Conservation (phyloP, 106 monocot species). For the Alisma plantagoaquatica region DNA sequence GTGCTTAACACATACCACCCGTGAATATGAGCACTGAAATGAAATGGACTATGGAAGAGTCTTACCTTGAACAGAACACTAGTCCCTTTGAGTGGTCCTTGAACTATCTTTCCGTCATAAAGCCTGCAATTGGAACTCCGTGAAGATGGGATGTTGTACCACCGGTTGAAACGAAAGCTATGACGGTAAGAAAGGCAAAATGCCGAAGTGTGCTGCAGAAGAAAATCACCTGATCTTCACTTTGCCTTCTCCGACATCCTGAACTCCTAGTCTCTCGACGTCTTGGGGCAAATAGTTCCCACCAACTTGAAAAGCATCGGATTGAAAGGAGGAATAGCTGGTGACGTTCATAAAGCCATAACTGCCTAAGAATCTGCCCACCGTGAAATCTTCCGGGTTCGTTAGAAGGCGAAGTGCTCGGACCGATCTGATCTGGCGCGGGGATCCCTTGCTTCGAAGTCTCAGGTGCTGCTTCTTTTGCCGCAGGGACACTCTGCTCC, state of each 20-base stretch:
- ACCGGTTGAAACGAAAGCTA: too few relatives aligned
- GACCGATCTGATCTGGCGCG: too few relatives aligned
- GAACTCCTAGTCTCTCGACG: slow-evolving; percentile 55
- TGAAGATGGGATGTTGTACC: too few relatives aligned
- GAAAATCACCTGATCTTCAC: slow-evolving; percentile 83
- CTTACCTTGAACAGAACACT: slow-evolving; percentile 71
- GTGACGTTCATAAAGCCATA: slow-evolving; percentile 98
- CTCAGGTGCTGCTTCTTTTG: too few relatives aligned
- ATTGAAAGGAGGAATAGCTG: slow-evolving; percentile 82
- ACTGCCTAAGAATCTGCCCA: slow-evolving; percentile 79
- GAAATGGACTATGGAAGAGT: background rate
- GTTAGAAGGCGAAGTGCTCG: too few relatives aligned
- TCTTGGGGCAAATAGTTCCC: slow-evolving; percentile 50
- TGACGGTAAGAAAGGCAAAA: too few relatives aligned
- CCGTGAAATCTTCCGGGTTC: slow-evolving; percentile 65
- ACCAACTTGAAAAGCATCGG: slow-evolving; percentile 31
- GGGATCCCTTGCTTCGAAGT: too few relatives aligned
- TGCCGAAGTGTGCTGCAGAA: too few relatives aligned
- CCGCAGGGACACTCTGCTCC: too few relatives aligned
- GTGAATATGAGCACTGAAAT: too few relatives aligned
- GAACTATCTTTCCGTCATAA: slow-evolving; percentile 79
- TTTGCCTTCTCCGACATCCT: slow-evolving; percentile 92
- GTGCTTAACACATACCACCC: too few relatives aligned
- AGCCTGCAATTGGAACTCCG: slow-evolving; percentile 70
- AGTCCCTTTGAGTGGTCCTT: slow-evolving; percentile 62